Conservation (phyloP, 1,284 basidiomycete genomes). For the Schizophyllum amplum region DNA sequence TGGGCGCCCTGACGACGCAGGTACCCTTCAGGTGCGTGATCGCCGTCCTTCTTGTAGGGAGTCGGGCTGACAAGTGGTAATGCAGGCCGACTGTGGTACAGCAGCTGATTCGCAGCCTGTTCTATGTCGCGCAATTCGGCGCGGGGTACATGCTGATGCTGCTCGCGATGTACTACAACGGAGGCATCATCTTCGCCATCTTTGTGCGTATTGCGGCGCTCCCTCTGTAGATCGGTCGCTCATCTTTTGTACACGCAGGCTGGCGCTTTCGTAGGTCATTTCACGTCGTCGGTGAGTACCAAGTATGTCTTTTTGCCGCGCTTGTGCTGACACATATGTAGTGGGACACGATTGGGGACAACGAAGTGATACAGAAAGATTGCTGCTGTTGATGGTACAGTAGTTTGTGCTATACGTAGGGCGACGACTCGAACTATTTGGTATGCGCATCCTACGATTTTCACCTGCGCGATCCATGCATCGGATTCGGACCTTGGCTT, state of each 20-base stretch:
- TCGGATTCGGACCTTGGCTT: neutral
- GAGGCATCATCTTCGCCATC: neutral
- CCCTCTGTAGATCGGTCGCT: neutral
- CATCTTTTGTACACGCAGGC: neutral
- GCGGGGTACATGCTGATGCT: slow-evolving; percentile 15
- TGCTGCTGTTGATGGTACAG: neutral
- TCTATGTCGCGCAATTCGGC: slow-evolving; percentile 13
- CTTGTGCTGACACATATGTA: neutral
- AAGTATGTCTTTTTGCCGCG: neutral
- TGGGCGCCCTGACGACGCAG: neutral
- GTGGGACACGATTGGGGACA: neutral
- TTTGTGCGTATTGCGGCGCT: neutral
- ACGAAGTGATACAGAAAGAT: neutral
- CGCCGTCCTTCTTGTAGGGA: neutral
- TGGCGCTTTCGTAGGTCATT: neutral
- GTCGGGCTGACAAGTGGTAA: neutral
- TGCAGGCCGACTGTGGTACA: slow-evolving; percentile 10
- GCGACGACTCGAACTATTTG: too few relatives aligned
- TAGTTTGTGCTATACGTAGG: too few relatives aligned
- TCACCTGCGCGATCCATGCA: neutral
- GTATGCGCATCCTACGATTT: neutral
- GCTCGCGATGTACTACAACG: slow-evolving; percentile 9
- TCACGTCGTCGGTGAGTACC: neutral
- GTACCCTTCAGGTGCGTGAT: slow-evolving; percentile 3
- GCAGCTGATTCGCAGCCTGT: slow-evolving; percentile 15